Percentiles rank a stretch among this genome's conserved stretches.
Evolutionary conservation across 331 rosid genomes (phyloP).

Genomic region (Malus hybrid): DNA sequence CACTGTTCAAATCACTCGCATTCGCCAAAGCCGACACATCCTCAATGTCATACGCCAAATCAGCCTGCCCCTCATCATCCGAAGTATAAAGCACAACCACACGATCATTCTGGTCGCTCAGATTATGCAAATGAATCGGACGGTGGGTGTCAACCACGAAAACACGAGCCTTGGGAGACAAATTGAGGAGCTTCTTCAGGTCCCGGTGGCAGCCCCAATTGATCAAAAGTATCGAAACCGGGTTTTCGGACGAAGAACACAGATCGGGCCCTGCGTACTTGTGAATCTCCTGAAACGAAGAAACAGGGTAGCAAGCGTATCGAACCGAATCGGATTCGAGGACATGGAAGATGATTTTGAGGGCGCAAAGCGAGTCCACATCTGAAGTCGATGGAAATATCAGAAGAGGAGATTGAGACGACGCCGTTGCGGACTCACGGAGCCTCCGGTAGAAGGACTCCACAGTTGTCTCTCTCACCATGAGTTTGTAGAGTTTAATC

Average conservation of each 20-base stretch:
- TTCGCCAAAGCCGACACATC: constrained; percentile 62
- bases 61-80: constrained; percentile 80
- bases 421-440: constrained; percentile 40
- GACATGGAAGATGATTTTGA: constrained; percentile 62
- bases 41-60: constrained; percentile 69
- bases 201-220: constrained; percentile 92
- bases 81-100: constrained; percentile 70
- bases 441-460: constrained; percentile 65
- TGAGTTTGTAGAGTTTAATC: constrained; percentile 10
- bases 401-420: constrained; percentile 55
- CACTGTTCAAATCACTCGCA: constrained; percentile 45
- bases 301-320: constrained; percentile 77
- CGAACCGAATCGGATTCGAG: constrained; percentile 75
- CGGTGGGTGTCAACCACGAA: constrained; percentile 89
- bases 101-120: constrained; percentile 55
- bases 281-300: constrained; percentile 77
- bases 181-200: constrained; percentile 32
- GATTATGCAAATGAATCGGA: constrained; percentile 77
- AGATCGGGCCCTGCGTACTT: constrained; percentile 38
- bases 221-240: constrained; percentile 51
- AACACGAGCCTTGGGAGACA: constrained; percentile 41
- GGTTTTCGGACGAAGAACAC: constrained; percentile 27
- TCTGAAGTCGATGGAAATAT: constrained; percentile 96
- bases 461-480: constrained; percentile 64
- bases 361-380: constrained; percentile 76